Base-by-base conservation (phyloP, 441 rosid species). In the Adansonia grandidieri region DNA sequence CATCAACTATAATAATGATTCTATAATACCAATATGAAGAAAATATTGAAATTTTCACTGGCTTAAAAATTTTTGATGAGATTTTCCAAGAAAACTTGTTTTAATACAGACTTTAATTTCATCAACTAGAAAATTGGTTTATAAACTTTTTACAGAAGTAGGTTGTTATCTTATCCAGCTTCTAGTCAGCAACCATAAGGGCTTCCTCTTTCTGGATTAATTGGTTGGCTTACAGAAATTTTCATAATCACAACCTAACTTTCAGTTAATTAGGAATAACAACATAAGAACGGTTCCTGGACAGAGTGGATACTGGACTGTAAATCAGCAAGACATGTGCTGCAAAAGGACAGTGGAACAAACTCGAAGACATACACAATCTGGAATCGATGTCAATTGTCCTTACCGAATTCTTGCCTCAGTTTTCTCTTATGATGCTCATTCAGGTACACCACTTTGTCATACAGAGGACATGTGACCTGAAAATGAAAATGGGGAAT, bases 371-470 rank as follows among this genome's bases (percentile, higher is more conserved):
- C 71, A 15, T 5, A 22, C 15, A 24, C 47, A 54, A 73, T 47
- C 32, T 64, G 28, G 51, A 66, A 42, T 24, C 64, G 48, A 24
- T 37, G 61, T 19, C 7, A 17, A 50, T 76, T 68, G 45, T 75
- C 67, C 87, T 85, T 87, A 96, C 98, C 99, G 76, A 84, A 89
- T 85, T 90, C 97, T 70, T 92, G 90, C 85, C 88, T 94, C 81
- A 96, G 81, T 78, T 80, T 88, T 83, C 81, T 84, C 84, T 87
- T 88, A 78, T 92, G 97, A 71, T 85, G 79, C 74, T 64, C 80
- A 80, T 84, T 87, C 78, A 96, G 84, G 85, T 87, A 93, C 67
- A 87, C 53, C 67, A 86, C 89, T 80, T 90, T 92, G 24, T 89
- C 96, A 79, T 82, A 90, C 85, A 96, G 89, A 63, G 93, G 85